phyloP scores from a whole-genome alignment of 2,329 filamentous ascomycete genomes.

The Aspergillus sp. region DNA sequence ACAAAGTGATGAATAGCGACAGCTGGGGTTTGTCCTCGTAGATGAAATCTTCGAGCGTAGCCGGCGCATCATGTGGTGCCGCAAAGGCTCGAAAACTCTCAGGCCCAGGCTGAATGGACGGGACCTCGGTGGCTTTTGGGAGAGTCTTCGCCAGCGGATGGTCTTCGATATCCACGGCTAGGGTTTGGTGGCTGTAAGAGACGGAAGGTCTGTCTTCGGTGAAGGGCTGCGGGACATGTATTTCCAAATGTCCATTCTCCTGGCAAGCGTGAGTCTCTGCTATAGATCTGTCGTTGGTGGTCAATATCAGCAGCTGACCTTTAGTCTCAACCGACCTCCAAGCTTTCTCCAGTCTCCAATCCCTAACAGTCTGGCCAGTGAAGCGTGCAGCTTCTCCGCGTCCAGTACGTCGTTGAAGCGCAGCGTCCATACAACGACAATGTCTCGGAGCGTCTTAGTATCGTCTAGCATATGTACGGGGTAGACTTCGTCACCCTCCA shows the following conservation, averaged over 20 bases:
- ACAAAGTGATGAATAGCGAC: background rate
- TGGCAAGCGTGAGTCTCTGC: background rate
- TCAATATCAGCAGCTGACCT: background rate
- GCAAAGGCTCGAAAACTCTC: background rate
- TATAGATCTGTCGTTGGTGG: too few species aligned
- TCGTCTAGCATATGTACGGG: background rate
- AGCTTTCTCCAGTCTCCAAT: conserved; percentile 5
- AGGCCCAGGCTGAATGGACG: background rate
- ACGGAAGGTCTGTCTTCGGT: background rate
- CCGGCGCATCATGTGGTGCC: background rate
- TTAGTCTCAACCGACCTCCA: background rate
- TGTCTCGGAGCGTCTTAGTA: background rate
- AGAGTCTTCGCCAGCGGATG: background rate
- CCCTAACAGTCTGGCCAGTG: background rate
- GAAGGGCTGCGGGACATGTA: background rate
- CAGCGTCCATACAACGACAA: background rate
- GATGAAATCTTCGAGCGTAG: background rate
- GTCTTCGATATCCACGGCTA: background rate
- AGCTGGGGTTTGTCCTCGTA: background rate
- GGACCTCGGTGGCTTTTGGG: background rate
- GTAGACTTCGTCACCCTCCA: background rate
- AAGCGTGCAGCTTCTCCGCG: background rate
- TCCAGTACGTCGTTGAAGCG: conserved; percentile 6
- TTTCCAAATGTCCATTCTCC: background rate
- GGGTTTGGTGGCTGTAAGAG: background rate